Base-by-base conservation (phyloP, 2,329 filamentous ascomycete species). In the Fusarium sp. region DNA sequence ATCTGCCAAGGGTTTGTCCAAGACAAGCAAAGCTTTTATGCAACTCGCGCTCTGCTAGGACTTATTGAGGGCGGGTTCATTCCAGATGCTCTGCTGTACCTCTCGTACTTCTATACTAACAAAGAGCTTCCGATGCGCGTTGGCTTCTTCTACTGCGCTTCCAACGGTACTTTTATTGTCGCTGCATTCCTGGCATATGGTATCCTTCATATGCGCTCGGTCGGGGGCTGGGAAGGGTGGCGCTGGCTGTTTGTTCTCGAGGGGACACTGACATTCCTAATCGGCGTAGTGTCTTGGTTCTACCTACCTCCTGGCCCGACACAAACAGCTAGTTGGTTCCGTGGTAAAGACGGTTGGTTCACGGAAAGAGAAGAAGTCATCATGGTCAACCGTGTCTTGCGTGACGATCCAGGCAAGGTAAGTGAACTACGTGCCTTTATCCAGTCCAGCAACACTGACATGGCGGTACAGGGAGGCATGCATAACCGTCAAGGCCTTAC, bases 71-170 rank as follows among this genome's bases (percentile, higher is more conserved):
- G 68, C 5, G 64, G 71, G 1, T 70, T 72, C 23, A 73, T 73
- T 6, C 71, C 66, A 2, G 71, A 72, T 56, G 60, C 58, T 4
- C 86, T 91, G 49, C 81, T 90, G 0, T 92, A 92, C 75, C 83
- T 93, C 2, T 89, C 86, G 14, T 93, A 93, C 78, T 93, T 90
- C 80, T 93, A 93, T 79, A 93, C 56, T 1, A 51, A 46, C 15
- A 59, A 57, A 23, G 63, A 72, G 78, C 83, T 93, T 4, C 90
- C 91, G 0, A 86, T 87, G 48, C 85, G 91, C 0, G 81, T 93
- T 23, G 88, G 87, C 58, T 92, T 86, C 81, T 93, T 93, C 79
- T 94, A 91, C 91, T 87, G 87, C 14, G 45, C 51, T 11, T 72
- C 61, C 1, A 54, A 72, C 8, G 46, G 56, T 11, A 58, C 60